Conservation (phyloP, 495 filamentous ascomycete genomes). For the Parathielavia hyrcaniae region DNA sequence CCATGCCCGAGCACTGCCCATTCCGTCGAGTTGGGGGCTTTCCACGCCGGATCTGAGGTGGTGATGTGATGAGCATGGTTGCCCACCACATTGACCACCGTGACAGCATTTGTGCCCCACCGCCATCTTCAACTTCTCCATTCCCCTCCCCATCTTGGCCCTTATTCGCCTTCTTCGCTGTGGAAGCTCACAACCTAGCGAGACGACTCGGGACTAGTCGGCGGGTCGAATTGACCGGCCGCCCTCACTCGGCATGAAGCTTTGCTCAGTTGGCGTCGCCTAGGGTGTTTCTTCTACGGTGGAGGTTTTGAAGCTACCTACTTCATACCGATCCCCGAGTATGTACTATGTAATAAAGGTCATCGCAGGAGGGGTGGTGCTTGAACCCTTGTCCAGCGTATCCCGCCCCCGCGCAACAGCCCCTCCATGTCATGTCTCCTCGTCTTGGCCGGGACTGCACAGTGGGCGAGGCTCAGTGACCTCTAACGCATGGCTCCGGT, state of each 20-base stretch:
- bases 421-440: neutral
- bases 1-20: too few relatives aligned
- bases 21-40: too few relatives aligned
- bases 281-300: too few relatives aligned
- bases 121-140: neutral
- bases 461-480: slow-evolving; percentile 10
- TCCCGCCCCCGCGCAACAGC: neutral
- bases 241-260: too few relatives aligned
- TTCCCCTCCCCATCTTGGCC: neutral
- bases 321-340: neutral
- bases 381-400: neutral
- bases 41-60: neutral
- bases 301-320: neutral
- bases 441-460: slow-evolving; percentile 19
- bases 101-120: neutral
- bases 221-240: too few relatives aligned
- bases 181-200: too few relatives aligned
- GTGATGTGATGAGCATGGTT: neutral
- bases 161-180: too few relatives aligned
- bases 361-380: neutral
- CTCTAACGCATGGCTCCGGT: slow-evolving; percentile 25
- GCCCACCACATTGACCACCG: too few relatives aligned
- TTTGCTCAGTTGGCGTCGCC: too few relatives aligned
- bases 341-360: too few relatives aligned
- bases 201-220: too few relatives aligned